Evolutionary conservation across 495 filamentous ascomycete species (phyloP), one percentile per base, ranked within the genome.

Genomic region (Pseudomonodictys pantanalensis): DNA sequence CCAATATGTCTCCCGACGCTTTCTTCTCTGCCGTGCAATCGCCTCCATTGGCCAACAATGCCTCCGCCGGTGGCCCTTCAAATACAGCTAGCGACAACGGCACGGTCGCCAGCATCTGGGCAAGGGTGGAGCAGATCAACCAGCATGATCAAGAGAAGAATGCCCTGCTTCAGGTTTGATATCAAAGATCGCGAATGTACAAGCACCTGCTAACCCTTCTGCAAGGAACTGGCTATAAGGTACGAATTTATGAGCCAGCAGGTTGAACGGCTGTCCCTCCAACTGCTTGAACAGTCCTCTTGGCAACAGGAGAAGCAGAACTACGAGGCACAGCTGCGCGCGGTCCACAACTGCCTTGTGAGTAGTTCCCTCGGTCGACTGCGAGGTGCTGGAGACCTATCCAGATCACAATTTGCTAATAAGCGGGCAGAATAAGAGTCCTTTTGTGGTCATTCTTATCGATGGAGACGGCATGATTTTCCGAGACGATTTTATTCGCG

Each of bases 381-480:
- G n/a, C n/a, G n/a, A n/a, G n/a, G n/a, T n/a, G n/a, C n/a, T n/a
- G n/a, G n/a, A n/a, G n/a, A n/a, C n/a, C n/a, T n/a, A n/a, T n/a
- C n/a, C n/a, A n/a, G n/a, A n/a, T n/a, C n/a, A n/a, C n/a, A n/a
- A 23, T 2, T 3, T 28, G 20, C 44, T 50, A 58, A 50, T 33
- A 18, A 57, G 39, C n/a, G 24, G 53, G 44, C 68, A 91, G 88
- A 85, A 85, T 44, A 82, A 81, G 47, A 87, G 91, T 76, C 83
- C 86, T 8, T 92, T 90, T 67, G 77, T 91, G 63, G 69, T 89
- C 25, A 79, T 90, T 17, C 74, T 95, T 56, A 80, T 95, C 50
- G 89, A 95, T 68, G 89, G 87, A 25, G 86, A 91, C 66, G 85
- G 84, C 25, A 80, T 90, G 65, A 81, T 92, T 62, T 95, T 95